A percentile compares a stretch with the other conserved stretches of the same genome.
phyloP scores from a whole-genome alignment of 192 early-diverging fungal species.

The Backusella mclennaniae region DNA sequence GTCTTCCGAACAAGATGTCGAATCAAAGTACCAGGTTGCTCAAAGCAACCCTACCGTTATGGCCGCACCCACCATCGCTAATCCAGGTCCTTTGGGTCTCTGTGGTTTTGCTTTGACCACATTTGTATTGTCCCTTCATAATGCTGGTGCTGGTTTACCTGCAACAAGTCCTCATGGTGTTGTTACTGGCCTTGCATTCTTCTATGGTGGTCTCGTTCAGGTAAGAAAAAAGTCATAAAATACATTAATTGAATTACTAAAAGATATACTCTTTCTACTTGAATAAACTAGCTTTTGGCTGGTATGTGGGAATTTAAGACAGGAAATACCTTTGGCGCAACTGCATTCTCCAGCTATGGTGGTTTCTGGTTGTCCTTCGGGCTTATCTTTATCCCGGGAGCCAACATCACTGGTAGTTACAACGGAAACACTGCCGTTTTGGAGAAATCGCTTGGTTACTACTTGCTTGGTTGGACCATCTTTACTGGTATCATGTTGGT shows the following conservation, averaged over 20 bases:
- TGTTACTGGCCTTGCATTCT: constrained; percentile 65
- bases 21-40: constrained; percentile 16
- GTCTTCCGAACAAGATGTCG: constrained; percentile 25
- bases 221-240: not conserved
- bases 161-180: constrained; percentile 56
- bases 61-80: constrained; percentile 41
- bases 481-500: constrained; percentile 73
- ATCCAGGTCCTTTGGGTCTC: constrained; percentile 65
- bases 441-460: constrained; percentile 55
- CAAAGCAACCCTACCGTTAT: constrained; percentile 27
- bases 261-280: not conserved
- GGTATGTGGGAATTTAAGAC: constrained; percentile 62
- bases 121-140: constrained; percentile 74
- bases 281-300: constrained; percentile 50
- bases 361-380: constrained; percentile 69
- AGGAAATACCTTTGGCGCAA: constrained; percentile 83
- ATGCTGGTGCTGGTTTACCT: constrained; percentile 62
- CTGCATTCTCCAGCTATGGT: constrained; percentile 71
- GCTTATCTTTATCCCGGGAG: constrained; percentile 55
- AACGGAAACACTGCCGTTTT: constrained; percentile 27
- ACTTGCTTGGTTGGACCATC: constrained; percentile 66
- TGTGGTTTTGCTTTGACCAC: constrained; percentile 64
- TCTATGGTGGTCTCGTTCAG: constrained; percentile 77
- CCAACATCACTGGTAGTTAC: constrained; percentile 45
- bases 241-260: not conserved